Conservation (phyloP, 208 protist genomes). For the Crithidia fasciculata region DNA sequence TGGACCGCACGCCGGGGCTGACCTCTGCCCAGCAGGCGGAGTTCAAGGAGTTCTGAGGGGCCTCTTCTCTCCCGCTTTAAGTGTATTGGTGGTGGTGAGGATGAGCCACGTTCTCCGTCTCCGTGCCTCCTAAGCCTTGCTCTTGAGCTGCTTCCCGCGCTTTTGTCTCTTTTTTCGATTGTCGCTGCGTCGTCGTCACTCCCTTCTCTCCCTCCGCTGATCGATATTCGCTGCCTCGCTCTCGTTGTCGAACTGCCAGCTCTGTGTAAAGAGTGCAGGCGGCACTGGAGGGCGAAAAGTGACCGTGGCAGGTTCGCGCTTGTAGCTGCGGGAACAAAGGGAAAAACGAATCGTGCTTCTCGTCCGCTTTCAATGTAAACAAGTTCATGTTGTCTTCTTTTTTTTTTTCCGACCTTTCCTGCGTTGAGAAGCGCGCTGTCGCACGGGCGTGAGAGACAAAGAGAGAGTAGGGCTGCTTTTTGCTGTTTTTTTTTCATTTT, state of each 20-base stretch:
- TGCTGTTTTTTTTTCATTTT: conserved; percentile 12
- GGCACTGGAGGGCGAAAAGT: too few species aligned
- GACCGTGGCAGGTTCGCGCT: too few species aligned
- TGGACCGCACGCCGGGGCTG: conserved; percentile 60
- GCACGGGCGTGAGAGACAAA: background rate
- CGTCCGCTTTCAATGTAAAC: conserved; percentile 19
- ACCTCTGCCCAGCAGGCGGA: conserved; percentile 84
- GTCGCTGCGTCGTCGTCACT: too few species aligned
- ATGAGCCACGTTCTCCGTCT: background rate
- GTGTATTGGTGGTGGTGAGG: background rate
- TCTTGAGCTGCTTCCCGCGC: too few species aligned
- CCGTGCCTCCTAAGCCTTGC: too few species aligned
- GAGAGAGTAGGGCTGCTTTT: conserved; percentile 2
- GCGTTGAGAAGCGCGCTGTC: background rate
- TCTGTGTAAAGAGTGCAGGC: too few species aligned
- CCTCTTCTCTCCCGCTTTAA: background rate
- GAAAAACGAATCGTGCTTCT: background rate
- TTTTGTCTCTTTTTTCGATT: too few species aligned
- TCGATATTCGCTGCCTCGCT: too few species aligned
- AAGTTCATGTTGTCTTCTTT: conserved; percentile 14
- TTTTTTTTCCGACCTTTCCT: conserved; percentile 19
- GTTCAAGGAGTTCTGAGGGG: conserved; percentile 74
- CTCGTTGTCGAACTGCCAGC: too few species aligned
- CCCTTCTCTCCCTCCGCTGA: too few species aligned
- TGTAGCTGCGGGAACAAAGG: too few species aligned